Conservation (phyloP, 2,329 filamentous ascomycete genomes). For the Cladosporium sp. region DNA sequence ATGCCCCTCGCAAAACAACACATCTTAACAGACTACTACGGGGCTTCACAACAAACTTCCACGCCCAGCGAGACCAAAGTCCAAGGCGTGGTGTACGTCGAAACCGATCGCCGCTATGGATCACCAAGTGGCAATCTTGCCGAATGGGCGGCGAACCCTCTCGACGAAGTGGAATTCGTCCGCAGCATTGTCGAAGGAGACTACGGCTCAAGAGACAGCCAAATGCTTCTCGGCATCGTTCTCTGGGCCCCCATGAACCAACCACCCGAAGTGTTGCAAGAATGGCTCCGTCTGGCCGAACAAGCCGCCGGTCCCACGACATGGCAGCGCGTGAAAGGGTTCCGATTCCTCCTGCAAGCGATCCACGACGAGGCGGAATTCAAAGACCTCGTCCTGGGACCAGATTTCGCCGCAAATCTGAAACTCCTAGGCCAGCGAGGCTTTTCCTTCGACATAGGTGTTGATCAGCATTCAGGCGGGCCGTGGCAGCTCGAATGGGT, state of each 20-base stretch:
- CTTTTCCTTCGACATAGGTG: constrained; percentile 75
- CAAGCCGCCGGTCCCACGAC: constrained; percentile 56
- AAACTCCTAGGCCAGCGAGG: constrained; percentile 54
- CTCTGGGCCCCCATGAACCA: constrained; percentile 82
- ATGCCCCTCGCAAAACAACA: constrained; percentile 60
- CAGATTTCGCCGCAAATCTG: constrained; percentile 46
- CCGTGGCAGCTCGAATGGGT: constrained; percentile 51
- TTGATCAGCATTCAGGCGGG: constrained; percentile 74
- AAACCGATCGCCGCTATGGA: constrained; percentile 63
- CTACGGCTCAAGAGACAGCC: constrained; percentile 38
- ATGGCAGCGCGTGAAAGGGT: constrained; percentile 69
- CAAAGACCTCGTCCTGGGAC: constrained; percentile 30
- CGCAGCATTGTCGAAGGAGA: constrained; percentile 61
- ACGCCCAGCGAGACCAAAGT: constrained; percentile 34
- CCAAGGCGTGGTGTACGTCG: constrained; percentile 72
- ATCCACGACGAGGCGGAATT: constrained; percentile 36
- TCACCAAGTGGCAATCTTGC: constrained; percentile 25
- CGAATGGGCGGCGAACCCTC: constrained; percentile 61
- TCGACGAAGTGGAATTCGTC: constrained; percentile 69
- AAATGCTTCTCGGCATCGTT: constrained; percentile 65
- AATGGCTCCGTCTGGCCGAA: constrained; percentile 62
- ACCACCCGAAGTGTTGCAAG: constrained; percentile 54
- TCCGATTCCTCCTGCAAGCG: constrained; percentile 73
- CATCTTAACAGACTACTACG: constrained; percentile 40
- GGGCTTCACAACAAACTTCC: constrained; percentile 26